phyloP scores from a whole-genome alignment of 2,329 filamentous ascomycete species.

The Pseudodiploospora longispora region DNA sequence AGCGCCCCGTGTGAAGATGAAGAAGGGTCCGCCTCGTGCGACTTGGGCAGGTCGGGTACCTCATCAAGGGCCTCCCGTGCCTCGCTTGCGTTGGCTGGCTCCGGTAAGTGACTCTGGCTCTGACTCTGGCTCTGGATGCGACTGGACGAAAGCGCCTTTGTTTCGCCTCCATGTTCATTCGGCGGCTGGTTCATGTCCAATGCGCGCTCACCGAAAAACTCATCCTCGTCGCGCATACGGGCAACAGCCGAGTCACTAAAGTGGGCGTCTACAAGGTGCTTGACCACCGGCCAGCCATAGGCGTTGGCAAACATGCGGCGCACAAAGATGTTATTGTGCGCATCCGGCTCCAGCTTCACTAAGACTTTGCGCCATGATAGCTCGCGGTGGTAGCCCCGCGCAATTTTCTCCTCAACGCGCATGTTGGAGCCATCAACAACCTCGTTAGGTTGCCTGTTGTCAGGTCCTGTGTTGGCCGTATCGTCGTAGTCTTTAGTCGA shows the following conservation, averaged over 20 bases:
- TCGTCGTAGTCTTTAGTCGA: conserved; percentile 47
- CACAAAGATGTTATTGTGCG: conserved; percentile 97
- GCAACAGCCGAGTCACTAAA: conserved; percentile 66
- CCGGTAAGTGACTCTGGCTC: conserved; percentile 1
- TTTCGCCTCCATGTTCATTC: conserved; percentile 59
- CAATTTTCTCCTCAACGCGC: conserved; percentile 96
- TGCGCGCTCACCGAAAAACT: conserved; percentile 61
- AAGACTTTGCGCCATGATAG: conserved; percentile 95
- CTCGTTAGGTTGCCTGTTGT: conserved; percentile 27
- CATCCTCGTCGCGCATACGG: conserved; percentile 57
- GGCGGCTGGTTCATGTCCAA: conserved; percentile 49
- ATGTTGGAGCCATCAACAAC: conserved; percentile 57
- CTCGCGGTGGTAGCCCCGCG: conserved; percentile 84
- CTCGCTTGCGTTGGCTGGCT: conserved; percentile 20
- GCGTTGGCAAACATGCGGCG: conserved; percentile 95
- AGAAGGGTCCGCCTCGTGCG: conserved; percentile 15
- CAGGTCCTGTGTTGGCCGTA: conserved; percentile 36
- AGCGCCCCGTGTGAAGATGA: conserved; percentile 10
- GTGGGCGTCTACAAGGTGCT: conserved; percentile 90
- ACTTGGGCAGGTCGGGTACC: conserved; percentile 36
- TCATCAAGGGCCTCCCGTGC: conserved; percentile 32
- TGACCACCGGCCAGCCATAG: conserved; percentile 93
- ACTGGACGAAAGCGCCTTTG: conserved; percentile 25
- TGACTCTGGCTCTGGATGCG: conserved; percentile 8
- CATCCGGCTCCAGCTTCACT: conserved; percentile 89